Base-by-base conservation (phyloP, 768 basidiomycete genomes). In the Phaeotremella skinneri region DNA sequence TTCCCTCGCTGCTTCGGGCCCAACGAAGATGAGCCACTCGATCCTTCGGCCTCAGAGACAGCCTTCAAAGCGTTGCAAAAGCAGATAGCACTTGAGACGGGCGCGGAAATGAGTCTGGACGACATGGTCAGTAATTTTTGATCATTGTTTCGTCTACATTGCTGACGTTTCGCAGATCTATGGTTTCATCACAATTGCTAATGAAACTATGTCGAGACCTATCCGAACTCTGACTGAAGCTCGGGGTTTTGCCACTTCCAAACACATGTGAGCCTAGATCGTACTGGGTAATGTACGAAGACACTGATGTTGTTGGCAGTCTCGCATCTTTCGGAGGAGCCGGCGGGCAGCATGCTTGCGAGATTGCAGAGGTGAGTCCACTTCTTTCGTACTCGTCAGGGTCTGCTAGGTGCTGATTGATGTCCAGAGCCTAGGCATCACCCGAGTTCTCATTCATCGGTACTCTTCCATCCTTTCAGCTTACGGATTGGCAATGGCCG, bases 1-100 rank as follows among this genome's bases (percentile, higher is more conserved):
- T 96, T 96, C 80, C 93, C 92, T 1, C 89, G 90, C 75, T 93
- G 93, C 59, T 97, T 96, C 67, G 92, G 93, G 17, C 86, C 87
- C 69, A 84, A 83, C 0, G 93, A 92, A 77, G 85, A 89, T 68
- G 88, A 94, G 69, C 82, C 88, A 1, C 77, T 96, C 26, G 91
- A 96, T 69, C 78, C 81, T 1, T 82, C 86, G 14, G 90, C 90
- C 1, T 87, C 90, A 0, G 76, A 79, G 17, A 69, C 64, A 0
- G 84, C 84, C 2, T 92, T 96, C 64, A 85, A 87, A 67, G 79
- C 79, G 43, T 73, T 94, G 3, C 82, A 83, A 0, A 75, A 81
- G 54, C 82, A 85, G 52, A 90, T 96, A 73, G 91, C 91, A 79
- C 14, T 23, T 11, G 73, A 74, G 41, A 74, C 67, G 7, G 84